phyloP scores from a whole-genome alignment of 805 yeast species.

The Komagataella populi region DNA sequence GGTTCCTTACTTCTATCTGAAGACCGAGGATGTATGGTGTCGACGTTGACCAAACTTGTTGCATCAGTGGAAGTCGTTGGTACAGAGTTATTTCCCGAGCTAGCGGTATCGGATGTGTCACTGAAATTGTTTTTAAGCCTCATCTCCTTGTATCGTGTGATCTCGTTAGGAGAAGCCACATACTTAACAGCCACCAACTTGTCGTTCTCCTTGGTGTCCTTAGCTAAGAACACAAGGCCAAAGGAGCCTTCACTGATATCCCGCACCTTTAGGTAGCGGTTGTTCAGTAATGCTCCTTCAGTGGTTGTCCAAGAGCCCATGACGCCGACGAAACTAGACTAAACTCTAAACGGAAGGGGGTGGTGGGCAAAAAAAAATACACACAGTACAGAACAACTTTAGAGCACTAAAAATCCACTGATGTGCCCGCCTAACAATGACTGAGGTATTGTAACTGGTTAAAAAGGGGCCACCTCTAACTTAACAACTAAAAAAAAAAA shows the following conservation, averaged over 20 bases:
- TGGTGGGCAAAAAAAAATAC: background rate
- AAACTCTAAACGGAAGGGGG: background rate
- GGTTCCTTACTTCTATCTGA: conserved; percentile 1
- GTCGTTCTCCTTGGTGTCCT: conserved; percentile 35
- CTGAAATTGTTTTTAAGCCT: conserved; percentile 21
- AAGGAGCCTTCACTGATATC: conserved; percentile 87
- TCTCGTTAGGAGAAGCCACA: conserved; percentile 25
- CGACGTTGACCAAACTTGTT: background rate
- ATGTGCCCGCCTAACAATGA: background rate
- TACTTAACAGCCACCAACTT: conserved; percentile 76
- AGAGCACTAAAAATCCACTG: background rate
- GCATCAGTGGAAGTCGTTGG: background rate
- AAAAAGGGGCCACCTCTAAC: background rate
- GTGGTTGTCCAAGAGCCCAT: background rate
- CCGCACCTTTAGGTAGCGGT: conserved; percentile 52
- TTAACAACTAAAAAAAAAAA: no score
- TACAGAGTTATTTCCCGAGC: background rate
- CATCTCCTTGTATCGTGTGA: background rate
- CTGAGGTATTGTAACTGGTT: background rate
- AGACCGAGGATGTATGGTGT: background rate
- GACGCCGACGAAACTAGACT: background rate
- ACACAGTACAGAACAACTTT: background rate
- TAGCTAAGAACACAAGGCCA: conserved; percentile 82
- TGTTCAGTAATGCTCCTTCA: conserved; percentile 34
- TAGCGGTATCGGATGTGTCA: conserved; percentile 7